Evolutionary conservation across 192 early-diverging fungal species (phyloP), one percentile per base, ranked within the genome.

Genomic region (Coemansia reversa): DNA sequence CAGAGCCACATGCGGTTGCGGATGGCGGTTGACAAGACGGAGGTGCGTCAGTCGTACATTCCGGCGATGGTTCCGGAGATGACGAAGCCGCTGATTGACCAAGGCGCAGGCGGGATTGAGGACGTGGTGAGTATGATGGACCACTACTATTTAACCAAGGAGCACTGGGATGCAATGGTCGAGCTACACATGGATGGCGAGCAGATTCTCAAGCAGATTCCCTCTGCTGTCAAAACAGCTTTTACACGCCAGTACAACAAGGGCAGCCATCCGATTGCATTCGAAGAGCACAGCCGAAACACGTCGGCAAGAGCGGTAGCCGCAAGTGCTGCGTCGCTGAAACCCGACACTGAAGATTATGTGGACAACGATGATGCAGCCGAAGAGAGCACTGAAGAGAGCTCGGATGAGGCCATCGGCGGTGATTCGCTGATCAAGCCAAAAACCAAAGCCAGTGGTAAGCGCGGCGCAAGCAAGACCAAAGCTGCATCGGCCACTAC

Each of bases 91-190:
- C 56, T 82, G 32, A 53, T 50, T 55, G 58, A 58, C 39, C 58
- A 76, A 51, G 69, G 73, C 29, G 54, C 76, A 69, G 87, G 83
- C 7, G 90, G 86, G 0, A 86, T 93, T 33, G 70, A 76, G 5
- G 78, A 87, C 7, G 88, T 94, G n/a, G 90, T 98, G 27, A 63
- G 88, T 8, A 70, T 84, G 6, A 94, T 99, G 94, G 95, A 99
- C 65, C 85, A 87, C 14, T 99, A 99, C 76, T 94, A 90, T 58
- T 74, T 99, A 54, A 90, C 75, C 64, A 89, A 88, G 66, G 96
- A 98, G 39, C 88, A 94, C 67, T 88, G 88, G 75, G 95, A 97
- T n/a, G 70, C 87, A 0, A 84, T 99, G 51, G 55, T 92, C 73
- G 94, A 95, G 65, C 67, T 99, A 45, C 87, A 89, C 9, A 51